These are phyloP conservation scores for Penicillium rolfsii DNA, from an alignment of 2,329 filamentous ascomycete species.

Conservation along the genomic window DNA sequence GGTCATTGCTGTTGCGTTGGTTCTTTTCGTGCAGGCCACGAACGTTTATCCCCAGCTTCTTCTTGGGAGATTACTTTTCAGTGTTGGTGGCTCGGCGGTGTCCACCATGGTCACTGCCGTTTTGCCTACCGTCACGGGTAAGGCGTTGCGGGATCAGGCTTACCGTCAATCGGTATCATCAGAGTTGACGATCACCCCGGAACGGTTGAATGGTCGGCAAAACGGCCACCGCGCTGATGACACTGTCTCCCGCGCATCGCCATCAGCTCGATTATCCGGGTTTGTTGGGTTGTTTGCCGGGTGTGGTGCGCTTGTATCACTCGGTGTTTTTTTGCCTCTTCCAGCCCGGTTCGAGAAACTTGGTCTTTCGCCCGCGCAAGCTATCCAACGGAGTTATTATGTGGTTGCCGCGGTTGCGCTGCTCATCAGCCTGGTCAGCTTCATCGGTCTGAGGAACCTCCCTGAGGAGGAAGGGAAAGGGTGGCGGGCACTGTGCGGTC, in stretches of 20 bases:
- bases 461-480: conserved; percentile 78
- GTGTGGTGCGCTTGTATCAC: conserved; percentile 82
- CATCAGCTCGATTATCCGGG: conserved; percentile 73
- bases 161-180: conserved; percentile 59
- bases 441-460: conserved; percentile 70
- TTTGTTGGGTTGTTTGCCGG: conserved; percentile 92
- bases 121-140: conserved; percentile 69
- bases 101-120: conserved; percentile 98
- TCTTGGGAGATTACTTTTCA: conserved; percentile 82
- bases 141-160: conserved; percentile 45
- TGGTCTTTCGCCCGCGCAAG: conserved; percentile 72
- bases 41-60: conserved; percentile 90
- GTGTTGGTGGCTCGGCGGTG: conserved; percentile 86
- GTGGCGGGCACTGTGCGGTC: conserved; percentile 58
- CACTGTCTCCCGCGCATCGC: conserved; percentile 34
- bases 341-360: conserved; percentile 76
- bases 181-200: conserved; percentile 63
- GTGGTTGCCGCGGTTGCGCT: conserved; percentile 76
- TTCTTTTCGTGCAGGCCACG: conserved; percentile 79
- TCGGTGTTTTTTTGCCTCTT: conserved; percentile 81
- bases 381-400: conserved; percentile 85
- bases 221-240: conserved; percentile 38
- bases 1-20: conserved; percentile 76
- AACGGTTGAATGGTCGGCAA: conserved; percentile 16
- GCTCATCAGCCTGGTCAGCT: conserved; percentile 72